Conservation (phyloP, 768 basidiomycete genomes). For the Amanita polypyramis region DNA sequence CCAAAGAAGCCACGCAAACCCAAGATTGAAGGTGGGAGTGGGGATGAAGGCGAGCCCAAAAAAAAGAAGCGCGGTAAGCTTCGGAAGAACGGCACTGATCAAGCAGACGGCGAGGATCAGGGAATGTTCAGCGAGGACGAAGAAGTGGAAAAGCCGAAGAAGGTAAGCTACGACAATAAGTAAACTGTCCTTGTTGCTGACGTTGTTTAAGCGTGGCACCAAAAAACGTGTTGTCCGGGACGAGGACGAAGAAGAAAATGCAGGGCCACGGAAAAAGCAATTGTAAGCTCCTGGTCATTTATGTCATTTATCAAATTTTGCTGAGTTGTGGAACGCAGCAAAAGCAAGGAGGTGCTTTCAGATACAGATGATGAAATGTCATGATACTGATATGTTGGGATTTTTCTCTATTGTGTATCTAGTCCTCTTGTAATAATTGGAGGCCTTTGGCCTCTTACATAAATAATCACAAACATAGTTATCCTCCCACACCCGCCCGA, state of each 20-base stretch:
- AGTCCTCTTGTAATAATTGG: neutral
- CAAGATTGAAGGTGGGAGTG: slow-evolving; percentile 40
- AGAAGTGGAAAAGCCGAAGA: slow-evolving; percentile 56
- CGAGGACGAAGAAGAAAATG: slow-evolving; percentile 61
- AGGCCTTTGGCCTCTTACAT: neutral
- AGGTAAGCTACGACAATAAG: slow-evolving; percentile 32
- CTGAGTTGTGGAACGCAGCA: slow-evolving; percentile 33
- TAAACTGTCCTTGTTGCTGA: slow-evolving; percentile 11
- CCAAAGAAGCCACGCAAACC: slow-evolving; percentile 44
- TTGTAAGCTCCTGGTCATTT: slow-evolving; percentile 37
- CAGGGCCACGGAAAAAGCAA: slow-evolving; percentile 67
- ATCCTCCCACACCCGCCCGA: too few relatives aligned
- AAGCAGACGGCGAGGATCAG: slow-evolving; percentile 52
- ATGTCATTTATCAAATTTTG: neutral
- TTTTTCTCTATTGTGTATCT: slow-evolving; percentile 8
- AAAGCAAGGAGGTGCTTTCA: slow-evolving; percentile 81
- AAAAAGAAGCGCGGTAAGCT: slow-evolving; percentile 65
- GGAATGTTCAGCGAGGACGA: slow-evolving; percentile 68
- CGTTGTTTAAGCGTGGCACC: slow-evolving; percentile 26
- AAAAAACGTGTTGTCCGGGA: slow-evolving; percentile 76
- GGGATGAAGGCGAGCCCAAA: slow-evolving; percentile 57
- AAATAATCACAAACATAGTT: slow-evolving; percentile 1
- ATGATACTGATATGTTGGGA: slow-evolving; percentile 19
- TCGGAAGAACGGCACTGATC: slow-evolving; percentile 43
- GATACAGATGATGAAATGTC: slow-evolving; percentile 84